Evolutionary conservation across 345 rosid genomes (phyloP).

Genomic region (Hypericum androsaemum): DNA sequence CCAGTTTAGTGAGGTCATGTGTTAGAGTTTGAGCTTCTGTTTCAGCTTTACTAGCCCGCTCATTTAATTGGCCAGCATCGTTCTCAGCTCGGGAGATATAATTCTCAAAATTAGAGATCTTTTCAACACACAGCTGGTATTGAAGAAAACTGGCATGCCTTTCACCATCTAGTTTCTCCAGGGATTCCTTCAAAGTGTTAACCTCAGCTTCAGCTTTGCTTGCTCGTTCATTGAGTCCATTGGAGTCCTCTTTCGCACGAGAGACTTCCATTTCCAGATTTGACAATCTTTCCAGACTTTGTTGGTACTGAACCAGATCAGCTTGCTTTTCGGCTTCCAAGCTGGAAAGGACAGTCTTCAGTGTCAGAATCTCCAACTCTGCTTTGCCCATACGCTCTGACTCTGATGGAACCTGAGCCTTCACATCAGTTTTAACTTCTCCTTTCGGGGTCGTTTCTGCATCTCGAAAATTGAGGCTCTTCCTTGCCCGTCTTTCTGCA

Average conservation of each 20-base stretch:
- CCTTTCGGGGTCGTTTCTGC: slow-evolving; percentile 29
- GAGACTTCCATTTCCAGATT: slow-evolving; percentile 64
- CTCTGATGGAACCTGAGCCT: slow-evolving; percentile 26
- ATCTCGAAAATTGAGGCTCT: slow-evolving; percentile 62
- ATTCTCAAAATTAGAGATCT: slow-evolving; percentile 51
- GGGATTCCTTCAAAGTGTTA: slow-evolving; percentile 52
- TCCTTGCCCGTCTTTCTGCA: slow-evolving; percentile 55
- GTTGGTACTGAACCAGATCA: slow-evolving; percentile 56
- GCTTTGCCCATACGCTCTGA: slow-evolving; percentile 56
- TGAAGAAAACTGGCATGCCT: slow-evolving; percentile 54
- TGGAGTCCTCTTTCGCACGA: slow-evolving; percentile 59
- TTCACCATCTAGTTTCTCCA: slow-evolving; percentile 49
- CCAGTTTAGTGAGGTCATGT: slow-evolving; percentile 41
- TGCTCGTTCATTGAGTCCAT: slow-evolving; percentile 51
- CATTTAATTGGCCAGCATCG: slow-evolving; percentile 50
- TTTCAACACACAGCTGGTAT: slow-evolving; percentile 65
- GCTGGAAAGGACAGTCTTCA: slow-evolving; percentile 69
- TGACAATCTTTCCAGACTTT: slow-evolving; percentile 60
- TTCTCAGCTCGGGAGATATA: slow-evolving; percentile 38
- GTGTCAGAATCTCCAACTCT: slow-evolving; percentile 60
- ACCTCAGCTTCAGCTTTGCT: slow-evolving; percentile 74
- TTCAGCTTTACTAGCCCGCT: slow-evolving; percentile 61
- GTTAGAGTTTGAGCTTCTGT: slow-evolving; percentile 42
- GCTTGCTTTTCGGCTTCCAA: slow-evolving; percentile 90
- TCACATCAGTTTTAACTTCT: slow-evolving; percentile 23